Base-by-base conservation (phyloP, 345 rosid genomes). In the Viola odorata region DNA sequence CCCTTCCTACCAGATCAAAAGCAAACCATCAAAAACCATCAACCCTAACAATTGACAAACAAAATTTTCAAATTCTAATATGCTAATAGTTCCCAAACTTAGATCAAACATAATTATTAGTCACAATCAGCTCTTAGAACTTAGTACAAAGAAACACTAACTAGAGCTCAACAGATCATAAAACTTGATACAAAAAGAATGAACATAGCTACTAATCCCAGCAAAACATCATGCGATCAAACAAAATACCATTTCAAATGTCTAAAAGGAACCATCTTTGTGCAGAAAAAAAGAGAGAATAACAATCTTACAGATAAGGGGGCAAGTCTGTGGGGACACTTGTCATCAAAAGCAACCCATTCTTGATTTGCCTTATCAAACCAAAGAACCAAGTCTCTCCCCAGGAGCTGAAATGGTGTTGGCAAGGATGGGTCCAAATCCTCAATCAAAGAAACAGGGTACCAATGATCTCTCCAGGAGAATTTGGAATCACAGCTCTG, bases 381-480 rank as follows among this genome's bases (percentile, higher is more conserved):
- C 99, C 97, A 94, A 55, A 94, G 80, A 63, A 88, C 99, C n/a
- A 87, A 79, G 68, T 94, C 96, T 47, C 90, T 80, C 76, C 91
- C 97, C 72, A 94, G 82, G 59, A 94, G 96, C 86, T 94, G 97
- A 55, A 94, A 90, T n/a, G 80, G 89, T 41, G 89, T 88, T 4
- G 97, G 97, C 53, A 70, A 63, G 37, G 60, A 48, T 54, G 85
- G 91, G 77, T 94, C 92, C 84, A 90, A 79, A 71, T 94, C 97
- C 67, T 87, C 96, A 14, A 88, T 63, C 55, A 90, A 76, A 45
- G 99, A 94, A 77, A 90, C 91, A 3, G 96, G 96, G 71, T 94
- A 90, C 99, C 99, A 94, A 55, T 94, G 96, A 71, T 94, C 97
- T 77, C 88, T 84, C 99, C 97, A 94, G 14, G 84, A 71, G 58